These are phyloP conservation scores for Eutrema yunnanense DNA, from an alignment of 345 rosid species.

Conservation along the genomic window DNA sequence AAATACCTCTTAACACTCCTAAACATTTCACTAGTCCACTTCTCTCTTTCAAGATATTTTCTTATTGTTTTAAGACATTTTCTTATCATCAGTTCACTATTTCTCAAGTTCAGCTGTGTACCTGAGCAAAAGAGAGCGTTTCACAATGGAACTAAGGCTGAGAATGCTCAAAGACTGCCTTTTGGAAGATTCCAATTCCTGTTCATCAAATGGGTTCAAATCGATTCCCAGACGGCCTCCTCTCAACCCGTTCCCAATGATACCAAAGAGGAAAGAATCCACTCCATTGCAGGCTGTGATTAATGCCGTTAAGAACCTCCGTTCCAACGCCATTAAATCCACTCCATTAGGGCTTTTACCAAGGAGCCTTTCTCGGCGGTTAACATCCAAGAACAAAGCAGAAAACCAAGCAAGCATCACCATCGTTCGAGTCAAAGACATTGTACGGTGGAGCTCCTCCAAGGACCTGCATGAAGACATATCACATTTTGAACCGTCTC, in stretches of 20 bases:
- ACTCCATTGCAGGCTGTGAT: slow-evolving; percentile 49
- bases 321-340: slow-evolving; percentile 29
- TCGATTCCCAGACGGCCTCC: slow-evolving; percentile 29
- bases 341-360: slow-evolving; percentile 42
- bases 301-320: slow-evolving; percentile 44
- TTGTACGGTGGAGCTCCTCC: slow-evolving; percentile 79
- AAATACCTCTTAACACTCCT: slow-evolving; percentile 18
- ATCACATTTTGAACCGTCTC: slow-evolving; percentile 25
- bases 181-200: slow-evolving; percentile 44
- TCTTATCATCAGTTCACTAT: background rate
- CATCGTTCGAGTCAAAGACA: slow-evolving; percentile 58
- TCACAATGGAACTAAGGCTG: slow-evolving; percentile 20
- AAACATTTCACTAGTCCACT: slow-evolving; percentile 9
- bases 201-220: slow-evolving; percentile 39
- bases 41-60: background rate
- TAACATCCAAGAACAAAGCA: slow-evolving; percentile 19
- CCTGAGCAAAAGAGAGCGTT: slow-evolving; percentile 12
- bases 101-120: background rate
- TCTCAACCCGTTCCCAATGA: slow-evolving; percentile 3
- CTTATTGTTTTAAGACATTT: background rate
- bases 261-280: slow-evolving; percentile 32
- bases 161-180: slow-evolving; percentile 82
- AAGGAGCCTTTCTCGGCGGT: slow-evolving; percentile 46
- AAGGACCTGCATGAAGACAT: slow-evolving; percentile 48
- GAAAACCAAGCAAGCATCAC: slow-evolving; percentile 1